Base-by-base conservation (phyloP, 192 early-diverging fungal species). In the Coemansia sp. region DNA sequence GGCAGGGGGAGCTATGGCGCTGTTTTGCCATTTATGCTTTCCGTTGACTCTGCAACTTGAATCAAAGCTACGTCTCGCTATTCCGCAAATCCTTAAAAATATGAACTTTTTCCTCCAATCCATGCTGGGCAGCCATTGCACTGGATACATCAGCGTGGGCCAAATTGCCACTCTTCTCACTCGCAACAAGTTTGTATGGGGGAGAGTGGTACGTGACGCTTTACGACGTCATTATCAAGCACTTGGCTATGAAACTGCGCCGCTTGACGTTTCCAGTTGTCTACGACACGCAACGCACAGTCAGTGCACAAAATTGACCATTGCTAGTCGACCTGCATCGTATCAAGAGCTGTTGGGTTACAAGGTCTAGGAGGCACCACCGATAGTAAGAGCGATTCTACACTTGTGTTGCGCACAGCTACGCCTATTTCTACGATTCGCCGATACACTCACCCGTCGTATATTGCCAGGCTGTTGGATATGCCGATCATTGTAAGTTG, bases 151-250 rank as follows among this genome's bases (percentile, higher is more conserved):
- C 25, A 27, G 25, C 1, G 25, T 27, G 25, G 1, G n/a, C n/a
- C n/a, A n/a, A n/a, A n/a, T n/a, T n/a, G n/a, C n/a, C n/a, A n/a
- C n/a, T n/a, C n/a, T n/a, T n/a, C n/a, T n/a, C n/a, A n/a, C n/a
- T n/a, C n/a, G n/a, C n/a, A n/a, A n/a, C n/a, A n/a, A n/a, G n/a
- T n/a, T n/a, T n/a, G n/a, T 27, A 27, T 1, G 25, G 72, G 9
- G 80, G 77, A 39, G 75, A 77, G 34, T 82, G 80, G 80, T 77
- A 77, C 57, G 80, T 72, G 11, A 72, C 76, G n/a, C 51, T 84
- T 2, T 84, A 70, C 23, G 82, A 84, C 44, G 55, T 70, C 4
- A 73, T 84, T 27, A 62, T 76, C 44, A 59, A 66, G 62, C 55
- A 76, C 36, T 17, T 60, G 32, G 62, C 57, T 27, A 41, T 17